Conservation (phyloP, 2,329 filamentous ascomycete genomes). For the Simplicillium sp. region DNA sequence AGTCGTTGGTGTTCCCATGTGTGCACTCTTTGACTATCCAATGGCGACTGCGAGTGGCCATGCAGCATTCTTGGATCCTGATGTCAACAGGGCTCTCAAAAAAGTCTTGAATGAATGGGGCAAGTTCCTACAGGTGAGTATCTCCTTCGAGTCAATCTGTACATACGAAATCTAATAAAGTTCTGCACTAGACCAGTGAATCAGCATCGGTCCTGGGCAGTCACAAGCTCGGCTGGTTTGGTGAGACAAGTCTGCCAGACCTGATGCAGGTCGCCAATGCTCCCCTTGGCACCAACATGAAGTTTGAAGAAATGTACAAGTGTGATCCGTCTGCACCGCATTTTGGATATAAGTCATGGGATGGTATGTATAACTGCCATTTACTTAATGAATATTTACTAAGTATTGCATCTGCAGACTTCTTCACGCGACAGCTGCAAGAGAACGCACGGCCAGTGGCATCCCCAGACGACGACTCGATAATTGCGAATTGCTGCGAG, state of each 20-base stretch:
- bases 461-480: constrained; percentile 38
- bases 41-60: not conserved
- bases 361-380: constrained; percentile 27
- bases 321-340: constrained; percentile 46
- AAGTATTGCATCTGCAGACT: constrained; percentile 31
- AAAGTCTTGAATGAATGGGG: constrained; percentile 4
- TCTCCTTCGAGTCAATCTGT: too few relatives aligned
- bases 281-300: constrained; percentile 27
- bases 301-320: constrained; percentile 50
- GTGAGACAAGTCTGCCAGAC: constrained; percentile 34
- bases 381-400: too few relatives aligned
- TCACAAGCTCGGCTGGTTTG: constrained; percentile 44
- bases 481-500: constrained; percentile 58
- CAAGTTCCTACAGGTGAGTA: constrained; percentile 1
- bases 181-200: not conserved
- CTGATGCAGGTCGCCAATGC: constrained; percentile 42
- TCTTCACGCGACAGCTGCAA: constrained; percentile 53
- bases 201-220: constrained; percentile 34
- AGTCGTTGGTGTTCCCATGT: constrained; percentile 45
- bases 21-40: constrained; percentile 31
- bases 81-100: constrained; percentile 2
- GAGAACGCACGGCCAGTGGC: constrained; percentile 48
- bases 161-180: not conserved
- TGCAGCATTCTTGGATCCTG: constrained; percentile 2
- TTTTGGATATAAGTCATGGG: constrained; percentile 58